phyloP scores from a whole-genome alignment of 768 basidiomycete genomes.

The Mycena vitilis region DNA sequence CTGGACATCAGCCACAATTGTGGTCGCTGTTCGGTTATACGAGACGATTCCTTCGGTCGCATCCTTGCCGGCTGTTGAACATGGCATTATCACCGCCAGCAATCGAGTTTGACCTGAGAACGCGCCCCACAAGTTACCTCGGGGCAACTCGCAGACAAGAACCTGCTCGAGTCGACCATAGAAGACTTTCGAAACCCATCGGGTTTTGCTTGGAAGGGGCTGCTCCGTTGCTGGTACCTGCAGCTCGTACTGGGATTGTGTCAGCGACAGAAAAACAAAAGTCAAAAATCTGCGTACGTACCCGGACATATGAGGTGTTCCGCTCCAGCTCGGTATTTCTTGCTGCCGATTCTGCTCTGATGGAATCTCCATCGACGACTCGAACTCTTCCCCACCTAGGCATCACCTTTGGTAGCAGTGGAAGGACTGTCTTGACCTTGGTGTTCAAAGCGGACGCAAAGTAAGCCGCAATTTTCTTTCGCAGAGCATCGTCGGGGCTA shows the following conservation, averaged over 20 bases:
- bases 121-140: background rate
- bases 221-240: conserved; percentile 7
- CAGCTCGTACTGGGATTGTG: conserved; percentile 29
- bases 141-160: conserved; percentile 30
- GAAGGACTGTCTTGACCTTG: conserved; percentile 3
- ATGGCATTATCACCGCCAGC: conserved; percentile 36
- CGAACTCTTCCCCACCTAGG: conserved; percentile 41
- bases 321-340: background rate
- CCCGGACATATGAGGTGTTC: conserved; percentile 34
- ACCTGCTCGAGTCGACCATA: conserved; percentile 38
- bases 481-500: conserved; percentile 20
- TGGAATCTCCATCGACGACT: conserved; percentile 40
- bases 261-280: background rate
- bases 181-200: conserved; percentile 4
- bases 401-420: conserved; percentile 29
- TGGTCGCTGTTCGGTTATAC: conserved; percentile 6
- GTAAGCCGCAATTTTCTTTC: conserved; percentile 34
- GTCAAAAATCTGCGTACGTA: conserved; percentile 14
- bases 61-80: conserved; percentile 28
- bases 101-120: conserved; percentile 20
- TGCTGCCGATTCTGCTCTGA: conserved; percentile 12
- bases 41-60: conserved; percentile 19
- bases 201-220: background rate
- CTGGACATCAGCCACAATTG: conserved; percentile 32
- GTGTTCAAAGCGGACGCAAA: conserved; percentile 26